Evolutionary conservation across 768 basidiomycete genomes (phyloP), one percentile per base, ranked within the genome.

Genomic region (Imleria badia): DNA sequence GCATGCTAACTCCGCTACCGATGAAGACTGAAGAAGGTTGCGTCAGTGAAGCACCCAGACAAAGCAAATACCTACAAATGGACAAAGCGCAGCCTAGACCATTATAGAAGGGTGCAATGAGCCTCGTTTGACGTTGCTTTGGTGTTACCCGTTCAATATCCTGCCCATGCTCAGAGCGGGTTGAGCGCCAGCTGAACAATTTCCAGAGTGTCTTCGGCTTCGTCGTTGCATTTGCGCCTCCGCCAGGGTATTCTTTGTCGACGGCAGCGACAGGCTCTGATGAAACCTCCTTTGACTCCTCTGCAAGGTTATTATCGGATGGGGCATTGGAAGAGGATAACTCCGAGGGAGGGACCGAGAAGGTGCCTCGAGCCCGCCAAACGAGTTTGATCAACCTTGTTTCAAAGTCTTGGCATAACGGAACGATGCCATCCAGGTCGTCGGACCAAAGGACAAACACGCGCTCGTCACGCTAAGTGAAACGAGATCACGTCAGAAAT

Each of bases 381-480:
- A 94, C 86, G 62, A 87, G 85, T 63, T 84, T 83, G 75, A 93
- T 90, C 66, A 94, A 77, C 60, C 85, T 86, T 23, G 83, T 79
- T 59, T 91, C 86, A 62, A 91, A 89, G 64, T 89, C 89, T 14
- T 72, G 69, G 66, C 80, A 85, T n/a, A 85, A 66, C 0, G 86
- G 85, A 48, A 94, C 86, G 60, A 95, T 87, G 58, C 74, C 76
- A 66, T 94, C 91, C 35, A 94, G 76, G 62, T 86, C 80, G 71
- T 94, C 90, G 1, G 89, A 83, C 93, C 93, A 95, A 19, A 89
- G 83, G 22, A 94, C 78, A 26, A 95, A 76, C 40, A 91, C 88
- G 22, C 83, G 82, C 64, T 94, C 91, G 67, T 92, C 86, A 26
- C 92, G 85, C 90, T 91, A 62, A 20, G 43, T 33, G 51, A 51